These are phyloP conservation scores for Phytophthora palmivora DNA, from an alignment of 352 stramenopile genomes.

Conservation along the genomic window DNA sequence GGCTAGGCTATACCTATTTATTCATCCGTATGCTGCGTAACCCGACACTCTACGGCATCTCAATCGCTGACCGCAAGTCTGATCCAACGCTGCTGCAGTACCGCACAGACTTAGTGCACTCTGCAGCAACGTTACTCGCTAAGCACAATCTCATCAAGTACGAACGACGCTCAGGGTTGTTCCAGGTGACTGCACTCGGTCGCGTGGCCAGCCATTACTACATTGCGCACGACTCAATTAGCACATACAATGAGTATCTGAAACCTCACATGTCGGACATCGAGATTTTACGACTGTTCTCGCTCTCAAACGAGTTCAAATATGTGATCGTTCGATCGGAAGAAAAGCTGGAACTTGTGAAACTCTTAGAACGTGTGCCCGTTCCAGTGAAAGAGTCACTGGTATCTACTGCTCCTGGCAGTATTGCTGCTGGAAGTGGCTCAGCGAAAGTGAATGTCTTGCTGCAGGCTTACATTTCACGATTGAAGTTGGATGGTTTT, in stretches of 20 bases:
- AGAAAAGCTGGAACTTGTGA: slow-evolving; percentile 98
- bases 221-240: slow-evolving; percentile 98
- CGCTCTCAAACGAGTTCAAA: slow-evolving; percentile 98
- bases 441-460: slow-evolving; percentile 99
- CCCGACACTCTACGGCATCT: slow-evolving; percentile 96
- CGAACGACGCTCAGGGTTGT: slow-evolving; percentile 94
- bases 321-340: slow-evolving; percentile 98
- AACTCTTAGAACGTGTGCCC: slow-evolving; percentile 97
- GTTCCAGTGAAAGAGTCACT: slow-evolving; percentile 98
- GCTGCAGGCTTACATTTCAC: slow-evolving; percentile 99
- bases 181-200: slow-evolving; percentile 98
- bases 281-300: slow-evolving; percentile 99
- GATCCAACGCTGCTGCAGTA: slow-evolving; percentile 96
- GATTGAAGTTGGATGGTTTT: slow-evolving; percentile 98
- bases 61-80: slow-evolving; percentile 82
- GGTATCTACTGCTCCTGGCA: slow-evolving; percentile 49
- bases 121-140: slow-evolving; percentile 95
- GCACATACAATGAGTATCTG: slow-evolving; percentile 98
- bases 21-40: slow-evolving; percentile 99
- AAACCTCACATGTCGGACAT: slow-evolving; percentile 99
- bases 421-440: slow-evolving; percentile 55
- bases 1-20: slow-evolving; percentile 99
- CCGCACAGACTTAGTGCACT: slow-evolving; percentile 96
- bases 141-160: slow-evolving; percentile 99
- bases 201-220: slow-evolving; percentile 99